Percentiles rank a stretch among this genome's conserved stretches.
phyloP scores from a whole-genome alignment of 305 asterid species.

The Coffea humblotiana region DNA sequence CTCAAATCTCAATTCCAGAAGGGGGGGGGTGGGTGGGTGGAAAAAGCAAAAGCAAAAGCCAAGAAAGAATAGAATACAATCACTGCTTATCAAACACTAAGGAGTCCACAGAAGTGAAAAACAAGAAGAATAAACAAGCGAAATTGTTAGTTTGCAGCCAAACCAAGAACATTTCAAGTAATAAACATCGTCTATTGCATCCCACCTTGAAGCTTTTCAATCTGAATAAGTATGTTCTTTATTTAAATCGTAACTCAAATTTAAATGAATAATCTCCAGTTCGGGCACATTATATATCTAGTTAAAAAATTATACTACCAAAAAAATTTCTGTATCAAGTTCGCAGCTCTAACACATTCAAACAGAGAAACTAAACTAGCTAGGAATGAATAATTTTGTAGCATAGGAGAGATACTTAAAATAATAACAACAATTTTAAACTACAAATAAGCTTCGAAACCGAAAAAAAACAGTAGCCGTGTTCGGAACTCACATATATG shows the following conservation, averaged over 20 bases:
- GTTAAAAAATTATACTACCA: not conserved
- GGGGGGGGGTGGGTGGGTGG: too few relatives aligned
- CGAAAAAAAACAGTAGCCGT: not conserved
- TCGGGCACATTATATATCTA: not conserved
- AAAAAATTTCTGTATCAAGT: not conserved
- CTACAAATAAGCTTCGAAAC: not conserved
- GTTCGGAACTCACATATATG: slow-evolving; percentile 70
- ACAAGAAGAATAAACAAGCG: not conserved
- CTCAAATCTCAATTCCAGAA: not conserved
- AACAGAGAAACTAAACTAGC: not conserved
- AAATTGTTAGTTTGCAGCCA: not conserved
- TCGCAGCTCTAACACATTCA: not conserved
- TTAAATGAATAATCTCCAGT: too few relatives aligned
- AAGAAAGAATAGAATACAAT: not conserved
- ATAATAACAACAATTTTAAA: not conserved
- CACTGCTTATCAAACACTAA: not conserved
- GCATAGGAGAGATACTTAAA: not conserved
- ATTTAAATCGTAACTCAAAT: not conserved
- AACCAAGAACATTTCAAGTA: too few relatives aligned
- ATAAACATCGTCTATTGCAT: not conserved
- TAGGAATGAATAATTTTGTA: not conserved
- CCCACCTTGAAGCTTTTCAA: not conserved
- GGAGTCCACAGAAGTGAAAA: not conserved
- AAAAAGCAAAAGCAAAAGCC: not conserved
- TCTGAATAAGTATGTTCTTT: not conserved